Conservation (phyloP, 805 yeast genomes). For the Candida tammaniensis region DNA sequence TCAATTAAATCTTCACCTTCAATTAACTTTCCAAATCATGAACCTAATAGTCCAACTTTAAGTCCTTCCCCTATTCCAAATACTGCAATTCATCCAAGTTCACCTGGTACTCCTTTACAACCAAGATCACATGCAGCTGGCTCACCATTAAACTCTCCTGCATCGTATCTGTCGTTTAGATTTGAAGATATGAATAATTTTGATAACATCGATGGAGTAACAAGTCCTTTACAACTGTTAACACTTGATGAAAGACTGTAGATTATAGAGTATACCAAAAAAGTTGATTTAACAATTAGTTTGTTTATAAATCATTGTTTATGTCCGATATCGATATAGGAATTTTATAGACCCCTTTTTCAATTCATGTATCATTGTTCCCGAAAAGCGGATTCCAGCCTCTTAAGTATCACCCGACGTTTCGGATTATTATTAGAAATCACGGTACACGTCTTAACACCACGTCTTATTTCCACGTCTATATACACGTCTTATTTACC, state of each 20-base stretch:
- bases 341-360: slow-evolving; percentile 6
- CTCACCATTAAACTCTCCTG: slow-evolving; percentile 6
- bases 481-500: no score
- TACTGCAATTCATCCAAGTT: slow-evolving; percentile 1
- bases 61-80: slow-evolving; percentile 2
- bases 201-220: slow-evolving; percentile 10
- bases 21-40: slow-evolving; percentile 12
- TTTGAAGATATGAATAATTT: slow-evolving; percentile 10
- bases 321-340: slow-evolving; percentile 7
- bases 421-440: no score
- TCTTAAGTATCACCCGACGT: no score
- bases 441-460: no score
- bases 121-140: no score
- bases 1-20: slow-evolving; percentile 13
- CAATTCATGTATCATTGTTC: no score
- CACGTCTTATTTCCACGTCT: no score
- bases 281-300: no score
- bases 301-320: no score
- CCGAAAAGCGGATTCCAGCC: no score
- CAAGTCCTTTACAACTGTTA: slow-evolving; percentile 1
- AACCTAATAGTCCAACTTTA: slow-evolving; percentile 6
- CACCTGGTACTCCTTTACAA: slow-evolving; percentile 3
- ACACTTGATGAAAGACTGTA: no score
- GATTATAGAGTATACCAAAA: no score
- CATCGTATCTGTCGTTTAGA: neutral